Evolutionary conservation across 1,284 basidiomycete species (phyloP), one percentile per base, ranked within the genome.

Genomic region (Chondrostereum purpureum): DNA sequence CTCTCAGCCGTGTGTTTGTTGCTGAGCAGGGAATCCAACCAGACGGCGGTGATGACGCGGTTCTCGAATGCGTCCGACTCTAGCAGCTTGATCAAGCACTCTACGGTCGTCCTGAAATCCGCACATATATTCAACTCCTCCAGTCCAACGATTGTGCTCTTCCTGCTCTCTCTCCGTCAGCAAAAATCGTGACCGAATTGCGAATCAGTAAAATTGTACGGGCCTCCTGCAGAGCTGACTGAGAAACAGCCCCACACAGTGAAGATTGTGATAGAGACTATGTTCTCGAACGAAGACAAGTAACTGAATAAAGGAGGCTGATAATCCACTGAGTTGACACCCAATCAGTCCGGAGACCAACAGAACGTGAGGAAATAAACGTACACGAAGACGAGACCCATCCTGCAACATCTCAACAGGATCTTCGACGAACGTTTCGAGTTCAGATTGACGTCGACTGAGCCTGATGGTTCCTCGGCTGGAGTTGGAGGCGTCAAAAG

Each of bases 221-320:
- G 80, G 64, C 93, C 96, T 66, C 96, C 96, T 20, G 93, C 87
- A 31, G 87, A 87, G 45, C 83, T 84, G 58, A 99, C 96, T 17
- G 95, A 98, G 78, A 99, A 99, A 75, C 99, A 95, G 57, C 96
- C 96, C 96, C 96, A 99, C 47, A 98, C 94, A 55, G 96, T 97
- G 34, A 93, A 97, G 67, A 89, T 96, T 27, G 94, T 97, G 45
- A 96, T 96, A 87, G 86, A 99, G 99, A 69, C 98, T 99, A 60
- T 99, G 88, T 65, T 99, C 96, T 63, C 97, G 93, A 11, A 99
- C 74, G 36, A 88, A 87, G n/a, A n/a, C n/a, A n/a, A n/a, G n/a
- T n/a, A n/a, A n/a, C n/a, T n/a, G n/a, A n/a, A n/a, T n/a, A n/a
- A n/a, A n/a, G n/a, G n/a, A n/a, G n/a, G n/a, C n/a, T n/a, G n/a